Percentiles rank a stretch among this genome's conserved stretches.
Conservation (phyloP, 306 rosid genomes). For the Erythrophleum fordii region DNA sequence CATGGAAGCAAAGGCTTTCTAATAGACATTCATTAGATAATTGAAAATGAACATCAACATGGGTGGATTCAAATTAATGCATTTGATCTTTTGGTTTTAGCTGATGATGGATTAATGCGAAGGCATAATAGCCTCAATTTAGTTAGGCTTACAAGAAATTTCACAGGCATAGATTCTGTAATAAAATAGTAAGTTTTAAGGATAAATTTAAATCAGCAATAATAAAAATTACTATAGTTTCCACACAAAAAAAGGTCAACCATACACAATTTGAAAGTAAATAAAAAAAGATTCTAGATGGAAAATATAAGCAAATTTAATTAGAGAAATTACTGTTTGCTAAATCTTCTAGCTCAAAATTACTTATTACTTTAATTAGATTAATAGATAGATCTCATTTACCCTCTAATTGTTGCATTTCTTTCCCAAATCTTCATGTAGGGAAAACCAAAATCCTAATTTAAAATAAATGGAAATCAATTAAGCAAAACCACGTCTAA, state of each 20-base stretch:
- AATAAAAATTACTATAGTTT: too few relatives aligned
- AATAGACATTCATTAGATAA: constrained; percentile 50
- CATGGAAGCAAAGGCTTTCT: constrained; percentile 64
- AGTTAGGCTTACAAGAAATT: too few relatives aligned
- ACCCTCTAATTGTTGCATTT: not conserved
- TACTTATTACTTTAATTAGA: not conserved
- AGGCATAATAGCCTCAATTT: not conserved
- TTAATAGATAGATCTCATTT: not conserved
- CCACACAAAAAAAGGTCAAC: too few relatives aligned
- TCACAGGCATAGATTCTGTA: too few relatives aligned
- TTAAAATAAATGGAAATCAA: not conserved
- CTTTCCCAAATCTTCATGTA: not conserved
- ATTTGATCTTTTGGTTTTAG: constrained; percentile 20
- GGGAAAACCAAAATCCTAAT: not conserved
- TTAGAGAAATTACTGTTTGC: not conserved
- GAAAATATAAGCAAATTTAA: not conserved
- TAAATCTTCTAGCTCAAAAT: not conserved
- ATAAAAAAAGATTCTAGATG: too few relatives aligned
- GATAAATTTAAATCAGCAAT: too few relatives aligned
- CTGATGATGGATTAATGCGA: not conserved
- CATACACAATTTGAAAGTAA: too few relatives aligned
- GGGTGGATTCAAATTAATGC: not conserved
- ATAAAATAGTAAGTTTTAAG: too few relatives aligned
- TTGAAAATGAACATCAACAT: constrained; percentile 30
- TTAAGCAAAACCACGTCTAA: not conserved